Evolutionary conservation across 148 eudicot genomes (phyloP), one percentile per base, ranked within the genome.

Genomic region (Talinum fruticosum): DNA sequence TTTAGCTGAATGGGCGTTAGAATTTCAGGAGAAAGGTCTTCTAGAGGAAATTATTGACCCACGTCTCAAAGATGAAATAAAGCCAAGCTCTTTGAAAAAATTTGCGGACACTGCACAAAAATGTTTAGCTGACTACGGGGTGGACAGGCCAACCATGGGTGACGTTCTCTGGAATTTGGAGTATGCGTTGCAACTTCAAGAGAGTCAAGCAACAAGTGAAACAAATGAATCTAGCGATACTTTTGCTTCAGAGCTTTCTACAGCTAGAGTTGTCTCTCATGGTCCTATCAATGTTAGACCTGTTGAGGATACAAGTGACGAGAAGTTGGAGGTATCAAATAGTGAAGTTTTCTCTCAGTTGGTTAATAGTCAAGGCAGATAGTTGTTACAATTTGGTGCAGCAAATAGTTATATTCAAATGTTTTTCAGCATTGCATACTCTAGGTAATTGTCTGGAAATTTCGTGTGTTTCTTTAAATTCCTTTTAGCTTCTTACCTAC

Each of bases 111-210:
- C 96, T 0, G 97, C 98, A 2, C 93, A 90, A 84, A 95, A 95
- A 79, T 95, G 99, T 80, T 85, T 95, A 78, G 89, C 92, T 23
- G 97, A 95, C 0, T 95, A 88, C 67, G 97, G 97, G 14, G 89
- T 88, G 15, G 99, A 95, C 85, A 87, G 99, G 83, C 99, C 99
- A 6, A 87, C 91, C 1, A 95, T 95, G 87, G 99, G 99, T 2
- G 99, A 95, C 65, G 99, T 95, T 65, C 79, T 95, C 71, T 95
- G 99, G 99, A 95, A 93, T 71, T 82, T 95, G 86, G 99, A 95
- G 76, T 75, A 93, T 74, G 90, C 91, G 23, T 85, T 93, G 79
- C 97, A 87, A 81, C 87, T 95, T 41, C 99, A 95, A 72, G 91
- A 89, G 76, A 83, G 51, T 70, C 92, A 85, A 53, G 73, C 66